phyloP scores from a whole-genome alignment of 345 rosid genomes.

The Rhodomyrtus tomentosa region DNA sequence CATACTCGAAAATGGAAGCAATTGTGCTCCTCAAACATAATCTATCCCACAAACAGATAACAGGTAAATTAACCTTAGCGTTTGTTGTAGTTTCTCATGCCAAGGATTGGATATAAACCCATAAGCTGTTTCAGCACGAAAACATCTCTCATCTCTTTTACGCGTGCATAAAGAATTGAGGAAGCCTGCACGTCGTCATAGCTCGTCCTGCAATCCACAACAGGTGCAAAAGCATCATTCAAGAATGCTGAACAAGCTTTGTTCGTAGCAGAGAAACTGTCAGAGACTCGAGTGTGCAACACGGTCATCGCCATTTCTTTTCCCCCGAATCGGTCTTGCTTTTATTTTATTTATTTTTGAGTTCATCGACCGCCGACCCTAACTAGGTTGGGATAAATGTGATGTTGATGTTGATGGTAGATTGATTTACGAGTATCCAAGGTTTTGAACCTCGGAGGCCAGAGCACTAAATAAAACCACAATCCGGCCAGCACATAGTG shows the following conservation, averaged over 20 bases:
- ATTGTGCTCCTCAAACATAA: neutral
- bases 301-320: neutral
- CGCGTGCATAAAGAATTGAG: neutral
- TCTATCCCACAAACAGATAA: neutral
- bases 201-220: constrained; percentile 34
- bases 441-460: neutral
- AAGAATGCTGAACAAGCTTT: neutral
- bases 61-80: neutral
- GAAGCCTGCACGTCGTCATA: constrained; percentile 9
- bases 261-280: neutral
- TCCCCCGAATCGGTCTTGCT: too few relatives aligned
- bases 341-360: too few relatives aligned
- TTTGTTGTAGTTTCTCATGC: neutral
- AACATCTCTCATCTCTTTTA: neutral
- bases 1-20: neutral
- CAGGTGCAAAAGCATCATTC: neutral
- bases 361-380: too few relatives aligned
- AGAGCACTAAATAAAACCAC: neutral
- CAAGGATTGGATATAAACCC: neutral
- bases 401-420: too few relatives aligned
- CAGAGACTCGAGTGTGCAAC: neutral
- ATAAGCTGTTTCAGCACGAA: neutral
- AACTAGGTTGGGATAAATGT: too few relatives aligned
- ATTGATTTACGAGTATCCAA: neutral
- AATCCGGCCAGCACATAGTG: neutral